Conservation (phyloP, 2,329 filamentous ascomycete species). For the Fusarium brachygibbosum region DNA sequence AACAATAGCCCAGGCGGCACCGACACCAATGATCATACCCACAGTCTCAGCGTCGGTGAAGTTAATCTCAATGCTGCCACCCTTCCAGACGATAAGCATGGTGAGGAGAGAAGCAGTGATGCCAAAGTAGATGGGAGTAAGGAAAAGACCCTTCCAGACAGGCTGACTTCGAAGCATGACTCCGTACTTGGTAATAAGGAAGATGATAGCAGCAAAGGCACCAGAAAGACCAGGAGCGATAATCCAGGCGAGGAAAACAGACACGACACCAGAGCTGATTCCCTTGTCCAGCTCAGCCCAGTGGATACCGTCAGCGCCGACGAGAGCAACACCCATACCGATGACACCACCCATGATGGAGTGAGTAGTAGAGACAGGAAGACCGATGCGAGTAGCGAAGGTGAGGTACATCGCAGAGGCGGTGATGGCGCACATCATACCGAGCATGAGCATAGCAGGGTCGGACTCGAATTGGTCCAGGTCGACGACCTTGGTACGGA, state of each 20-base stretch:
- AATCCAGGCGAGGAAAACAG: conserved; percentile 72
- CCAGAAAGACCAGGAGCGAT: conserved; percentile 70
- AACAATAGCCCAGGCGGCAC: conserved; percentile 63
- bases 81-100: conserved; percentile 73
- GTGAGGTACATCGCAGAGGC: conserved; percentile 69
- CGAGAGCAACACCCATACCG: conserved; percentile 69
- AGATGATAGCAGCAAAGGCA: conserved; percentile 68
- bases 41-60: conserved; percentile 58
- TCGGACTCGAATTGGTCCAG: conserved; percentile 61
- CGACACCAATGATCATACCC: conserved; percentile 68
- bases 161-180: conserved; percentile 70
- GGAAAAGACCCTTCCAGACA: conserved; percentile 64
- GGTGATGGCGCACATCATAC: conserved; percentile 69
- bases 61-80: conserved; percentile 59
- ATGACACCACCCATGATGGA: conserved; percentile 72
- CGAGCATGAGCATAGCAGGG: conserved; percentile 70
- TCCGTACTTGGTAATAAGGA: conserved; percentile 68
- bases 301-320: conserved; percentile 65
- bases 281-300: conserved; percentile 64
- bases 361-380: conserved; percentile 73
- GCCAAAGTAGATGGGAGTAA: conserved; percentile 69
- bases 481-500: conserved; percentile 71
- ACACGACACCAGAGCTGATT: conserved; percentile 59
- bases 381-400: conserved; percentile 65
- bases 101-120: conserved; percentile 67